phyloP scores from a whole-genome alignment of 129 eudicot species.

The Flaveria brownii region DNA sequence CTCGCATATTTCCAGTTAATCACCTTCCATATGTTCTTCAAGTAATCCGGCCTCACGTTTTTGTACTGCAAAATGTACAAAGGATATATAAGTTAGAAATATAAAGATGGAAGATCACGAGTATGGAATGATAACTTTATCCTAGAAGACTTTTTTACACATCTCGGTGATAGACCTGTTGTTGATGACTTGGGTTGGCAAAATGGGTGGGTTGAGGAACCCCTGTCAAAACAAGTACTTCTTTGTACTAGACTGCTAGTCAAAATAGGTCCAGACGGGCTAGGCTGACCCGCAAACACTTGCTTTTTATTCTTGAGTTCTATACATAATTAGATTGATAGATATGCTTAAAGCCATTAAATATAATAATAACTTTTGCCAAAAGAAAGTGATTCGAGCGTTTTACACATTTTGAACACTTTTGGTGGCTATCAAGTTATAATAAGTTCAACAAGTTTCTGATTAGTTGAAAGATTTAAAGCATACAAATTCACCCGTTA shows the following conservation, averaged over 20 bases:
- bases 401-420: background rate
- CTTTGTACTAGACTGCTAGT: background rate
- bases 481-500: background rate
- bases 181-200: background rate
- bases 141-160: background rate
- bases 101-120: background rate
- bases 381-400: background rate
- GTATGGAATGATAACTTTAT: background rate
- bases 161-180: background rate
- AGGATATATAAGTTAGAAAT: background rate
- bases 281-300: background rate
- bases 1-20: slow-evolving; percentile 80
- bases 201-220: background rate
- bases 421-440: background rate
- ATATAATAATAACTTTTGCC: background rate
- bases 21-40: slow-evolving; percentile 89
- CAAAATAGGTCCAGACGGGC: background rate
- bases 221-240: background rate
- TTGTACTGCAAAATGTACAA: slow-evolving; percentile 59
- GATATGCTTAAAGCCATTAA: background rate
- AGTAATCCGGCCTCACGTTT: slow-evolving; percentile 82
- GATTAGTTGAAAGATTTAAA: background rate
- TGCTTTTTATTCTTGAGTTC: background rate
- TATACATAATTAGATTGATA: background rate
- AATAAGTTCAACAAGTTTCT: background rate